Percentiles rank a stretch among this genome's conserved stretches.
Evolutionary conservation across 176 grass and related monocot genomes (phyloP).

Genomic region (Cymbopogon citratus): DNA sequence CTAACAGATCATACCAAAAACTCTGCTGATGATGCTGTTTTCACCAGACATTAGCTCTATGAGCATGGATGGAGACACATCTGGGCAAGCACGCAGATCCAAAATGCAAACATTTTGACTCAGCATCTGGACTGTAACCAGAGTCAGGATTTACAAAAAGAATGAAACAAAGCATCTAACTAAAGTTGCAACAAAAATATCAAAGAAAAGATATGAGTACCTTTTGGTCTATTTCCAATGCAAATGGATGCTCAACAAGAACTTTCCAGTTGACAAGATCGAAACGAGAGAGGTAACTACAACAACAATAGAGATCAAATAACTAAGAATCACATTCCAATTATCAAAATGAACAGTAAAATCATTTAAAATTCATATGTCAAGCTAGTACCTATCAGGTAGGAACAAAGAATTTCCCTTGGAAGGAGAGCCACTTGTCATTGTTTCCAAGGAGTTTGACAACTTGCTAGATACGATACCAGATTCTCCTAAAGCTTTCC

Average conservation of each 20-base stretch:
- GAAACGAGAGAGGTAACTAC: conserved; percentile 72
- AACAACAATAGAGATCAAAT: neutral
- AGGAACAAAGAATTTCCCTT: conserved; percentile 46
- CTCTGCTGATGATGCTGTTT: conserved; percentile 59
- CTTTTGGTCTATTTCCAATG: conserved; percentile 58
- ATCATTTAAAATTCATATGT: conserved; percentile 19
- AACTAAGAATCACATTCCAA: neutral
- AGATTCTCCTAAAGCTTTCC: conserved; percentile 89
- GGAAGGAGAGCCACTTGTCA: conserved; percentile 7
- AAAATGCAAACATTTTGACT: conserved; percentile 56
- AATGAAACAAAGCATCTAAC: conserved; percentile 12
- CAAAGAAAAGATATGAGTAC: conserved; percentile 52
- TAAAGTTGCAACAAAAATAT: conserved; percentile 24
- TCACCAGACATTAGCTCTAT: conserved; percentile 67
- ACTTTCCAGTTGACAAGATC: conserved; percentile 87
- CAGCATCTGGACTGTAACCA: conserved; percentile 99
- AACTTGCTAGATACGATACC: conserved; percentile 73
- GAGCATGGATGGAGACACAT: conserved; percentile 57
- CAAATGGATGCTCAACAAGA: conserved; percentile 60
- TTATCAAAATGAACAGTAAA: neutral
- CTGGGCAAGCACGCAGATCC: conserved; percentile 62
- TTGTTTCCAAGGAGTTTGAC: conserved; percentile 34
- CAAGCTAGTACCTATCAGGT: conserved; percentile 63
- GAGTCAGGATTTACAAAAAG: conserved; percentile 68
- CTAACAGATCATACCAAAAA: conserved; percentile 68